Evolutionary conservation across 139 green algal genomes (phyloP), one percentile per base, ranked within the genome.

Genomic region (Pleodorina starrii): DNA sequence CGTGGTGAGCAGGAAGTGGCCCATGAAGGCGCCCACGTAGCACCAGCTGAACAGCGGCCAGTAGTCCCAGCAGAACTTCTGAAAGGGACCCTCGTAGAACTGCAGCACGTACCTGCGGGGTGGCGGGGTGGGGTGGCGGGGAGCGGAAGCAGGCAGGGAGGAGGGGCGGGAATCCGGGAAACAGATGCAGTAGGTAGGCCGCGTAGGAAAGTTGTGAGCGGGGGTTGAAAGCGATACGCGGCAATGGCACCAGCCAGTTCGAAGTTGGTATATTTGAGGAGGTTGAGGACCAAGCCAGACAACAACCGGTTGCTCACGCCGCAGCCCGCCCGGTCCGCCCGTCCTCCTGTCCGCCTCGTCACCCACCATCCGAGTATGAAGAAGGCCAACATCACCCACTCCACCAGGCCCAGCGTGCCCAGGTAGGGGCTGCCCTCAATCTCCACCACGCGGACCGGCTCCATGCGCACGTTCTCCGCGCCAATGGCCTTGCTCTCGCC

Each of bases 341-440:
- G n/a, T n/a, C n/a, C n/a, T n/a, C n/a, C n/a, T n/a, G n/a, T n/a
- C n/a, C n/a, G n/a, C n/a, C n/a, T n/a, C n/a, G n/a, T n/a, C n/a
- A n/a, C 59, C 42, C 75, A 91, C 88, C 88, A 89, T 54, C 78
- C 63, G 4, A 85, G 72, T 23, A 88, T 74, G 42, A 92, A 75
- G 77, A 90, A 68, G 27, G 84, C 76, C 69, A 92, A 43, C 3
- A 93, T 73, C 5, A 92, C 32, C 91, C 91, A 94, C 73, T 92
- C 88, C 23, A 92, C 29, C n/a, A 94, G 80, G 42, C 91, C 91
- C 43, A 90, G 81, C 12, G 89, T 80, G 82, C 82, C 84, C 23
- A 86, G 72, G 48, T 86, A 60, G 46, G 90, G 90, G 38, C 32
- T 85, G 63, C 90, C 90, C 76, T 93, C 90, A 9, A 93, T 16